Conservation (phyloP, 345 rosid genomes). For the Passiflora organensis region DNA sequence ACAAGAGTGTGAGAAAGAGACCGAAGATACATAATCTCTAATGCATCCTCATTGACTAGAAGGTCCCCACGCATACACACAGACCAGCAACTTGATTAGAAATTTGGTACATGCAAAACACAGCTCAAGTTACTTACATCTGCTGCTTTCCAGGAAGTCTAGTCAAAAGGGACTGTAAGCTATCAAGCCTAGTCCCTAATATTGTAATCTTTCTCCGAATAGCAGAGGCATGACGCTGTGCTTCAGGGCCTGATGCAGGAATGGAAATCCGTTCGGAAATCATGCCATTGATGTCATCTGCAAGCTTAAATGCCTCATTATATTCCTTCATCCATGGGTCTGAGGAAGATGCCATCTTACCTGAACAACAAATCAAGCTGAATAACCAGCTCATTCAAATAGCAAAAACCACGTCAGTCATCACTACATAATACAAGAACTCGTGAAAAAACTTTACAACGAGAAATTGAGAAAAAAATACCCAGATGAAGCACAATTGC, state of each 20-base stretch:
- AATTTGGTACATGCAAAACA: too few relatives aligned
- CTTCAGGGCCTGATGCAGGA: constrained; percentile 65
- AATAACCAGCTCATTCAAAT: neutral
- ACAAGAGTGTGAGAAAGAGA: too few relatives aligned
- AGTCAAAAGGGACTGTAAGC: constrained; percentile 63
- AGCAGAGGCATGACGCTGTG: constrained; percentile 84
- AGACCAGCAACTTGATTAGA: too few relatives aligned
- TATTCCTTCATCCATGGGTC: constrained; percentile 87
- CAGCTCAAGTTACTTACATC: constrained; percentile 29
- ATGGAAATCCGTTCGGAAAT: constrained; percentile 55
- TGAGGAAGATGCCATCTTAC: constrained; percentile 60
- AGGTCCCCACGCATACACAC: too few relatives aligned
- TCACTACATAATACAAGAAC: neutral
- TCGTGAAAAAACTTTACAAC: neutral
- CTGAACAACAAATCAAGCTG: neutral
- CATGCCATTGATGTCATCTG: constrained; percentile 82
- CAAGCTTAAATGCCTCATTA: constrained; percentile 65
- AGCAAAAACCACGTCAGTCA: neutral
- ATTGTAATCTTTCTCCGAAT: constrained; percentile 85
- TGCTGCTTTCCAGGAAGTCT: constrained; percentile 68
- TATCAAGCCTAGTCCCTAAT: constrained; percentile 74
- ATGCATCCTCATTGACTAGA: too few relatives aligned
- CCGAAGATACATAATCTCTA: too few relatives aligned
- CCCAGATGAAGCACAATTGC: neutral
- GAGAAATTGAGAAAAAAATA: neutral